Evolutionary conservation across 1,284 basidiomycete species (phyloP), one percentile per base, ranked within the genome.

Genomic region (Ustilago crameri): DNA sequence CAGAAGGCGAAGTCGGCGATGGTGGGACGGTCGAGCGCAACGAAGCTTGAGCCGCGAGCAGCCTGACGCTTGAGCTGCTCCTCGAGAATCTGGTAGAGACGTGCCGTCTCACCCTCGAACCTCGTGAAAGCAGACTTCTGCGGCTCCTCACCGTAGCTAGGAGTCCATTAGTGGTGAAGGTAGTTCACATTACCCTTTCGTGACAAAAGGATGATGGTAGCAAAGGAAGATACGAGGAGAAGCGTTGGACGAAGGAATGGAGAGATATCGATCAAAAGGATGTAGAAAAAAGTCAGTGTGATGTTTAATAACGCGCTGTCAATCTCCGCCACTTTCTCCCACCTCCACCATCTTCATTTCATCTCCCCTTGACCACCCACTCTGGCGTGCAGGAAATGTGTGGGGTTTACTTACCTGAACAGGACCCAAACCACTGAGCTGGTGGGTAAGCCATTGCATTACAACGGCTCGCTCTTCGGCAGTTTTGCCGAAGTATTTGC

Each of bases 1-100:
- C 64, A 78, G 61, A 77, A 79, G 58, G 69, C 51, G 42, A 74
- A 73, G 50, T 81, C 79, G 23, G 79, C 79, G 24, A 80, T 68
- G 14, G 78, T 79, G 20, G 74, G 74, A 12, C 78, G 70, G 60
- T 79, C 79, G 18, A 76, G 63, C 4, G 69, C 79, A 34, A 81
- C 56, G 41, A 60, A 81, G 49, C 55, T 42, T 18, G 69, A 70
- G 15, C 79, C 78, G 12, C 67, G 56, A 57, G 64, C 37, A 23
- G 58, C 32, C 60, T 79, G 78, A 22, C 45, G 46, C 43, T 56
- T 62, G 15, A 81, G 64, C 50, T 75, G 79, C 3, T 66, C 68
- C 20, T 81, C 78, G 26, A 78, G 58, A 0, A 81, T 43, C 42
- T 66, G 51, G 66, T 77, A 77, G 9, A 81, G 69, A 37, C 79